A percentile compares a stretch with the other conserved stretches of the same genome.
phyloP scores from a whole-genome alignment of 169 alveolate species.

The Cryptosporidium canis region DNA sequence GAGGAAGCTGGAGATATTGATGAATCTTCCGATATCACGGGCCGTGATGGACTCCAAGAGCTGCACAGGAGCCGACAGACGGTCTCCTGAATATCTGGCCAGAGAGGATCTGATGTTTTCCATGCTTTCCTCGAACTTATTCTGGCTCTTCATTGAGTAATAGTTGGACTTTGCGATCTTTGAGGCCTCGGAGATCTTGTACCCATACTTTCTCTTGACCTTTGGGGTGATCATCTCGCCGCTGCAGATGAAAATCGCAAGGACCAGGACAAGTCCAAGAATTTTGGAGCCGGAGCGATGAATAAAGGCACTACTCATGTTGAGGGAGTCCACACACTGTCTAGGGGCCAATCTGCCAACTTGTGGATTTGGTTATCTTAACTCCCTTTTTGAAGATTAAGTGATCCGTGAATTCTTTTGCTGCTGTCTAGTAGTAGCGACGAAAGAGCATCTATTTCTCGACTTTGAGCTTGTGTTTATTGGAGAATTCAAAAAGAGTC shows the following conservation, averaged over 20 bases:
- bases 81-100: constrained; percentile 41
- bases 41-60: constrained; percentile 33
- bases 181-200: constrained; percentile 8
- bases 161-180: background rate
- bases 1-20: constrained; percentile 29
- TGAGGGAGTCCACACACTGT: no score
- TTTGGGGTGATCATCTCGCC: background rate
- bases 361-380: no score
- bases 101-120: background rate
- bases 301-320: no score
- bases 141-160: constrained; percentile 5
- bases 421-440: no score
- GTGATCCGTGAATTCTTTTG: no score
- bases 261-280: background rate
- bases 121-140: background rate
- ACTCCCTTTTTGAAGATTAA: no score
- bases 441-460: no score
- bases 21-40: constrained; percentile 57
- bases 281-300: no score
- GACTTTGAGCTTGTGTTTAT: no score
- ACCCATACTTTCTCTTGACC: constrained; percentile 41
- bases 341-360: no score
- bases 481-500: no score
- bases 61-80: constrained; percentile 61
- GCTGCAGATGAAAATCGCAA: background rate